phyloP scores from a whole-genome alignment of 2,329 filamentous ascomycete genomes.

The Fusarium temperatum region DNA sequence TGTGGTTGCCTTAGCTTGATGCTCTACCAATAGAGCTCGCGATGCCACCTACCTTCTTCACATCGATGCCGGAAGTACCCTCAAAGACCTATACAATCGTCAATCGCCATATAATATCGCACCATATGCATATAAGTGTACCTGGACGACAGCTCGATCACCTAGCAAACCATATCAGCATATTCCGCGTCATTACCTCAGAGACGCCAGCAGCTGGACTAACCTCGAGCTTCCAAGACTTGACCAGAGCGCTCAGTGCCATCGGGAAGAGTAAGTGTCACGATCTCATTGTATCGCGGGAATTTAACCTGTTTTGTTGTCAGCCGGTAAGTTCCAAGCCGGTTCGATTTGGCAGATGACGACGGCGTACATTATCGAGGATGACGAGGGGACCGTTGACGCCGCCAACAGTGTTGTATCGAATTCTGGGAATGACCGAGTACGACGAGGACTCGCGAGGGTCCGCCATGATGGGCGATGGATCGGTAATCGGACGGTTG shows the following conservation, averaged over 20 bases:
- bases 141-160: constrained; percentile 93
- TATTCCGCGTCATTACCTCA: constrained; percentile 14
- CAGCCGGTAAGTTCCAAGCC: constrained; percentile 30
- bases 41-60: constrained; percentile 82
- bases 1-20: constrained; percentile 51
- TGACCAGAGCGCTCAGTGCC: constrained; percentile 93
- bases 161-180: constrained; percentile 61
- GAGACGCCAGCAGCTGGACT: constrained; percentile 24
- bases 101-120: constrained; percentile 30
- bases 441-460: constrained; percentile 68
- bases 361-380: constrained; percentile 80
- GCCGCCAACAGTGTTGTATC: constrained; percentile 98
- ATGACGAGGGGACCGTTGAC: constrained; percentile 98
- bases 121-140: constrained; percentile 53
- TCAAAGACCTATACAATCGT: constrained; percentile 81
- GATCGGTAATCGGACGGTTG: constrained; percentile 30
- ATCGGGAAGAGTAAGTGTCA: constrained; percentile 94
- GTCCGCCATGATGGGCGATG: constrained; percentile 59
- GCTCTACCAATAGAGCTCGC: constrained; percentile 1
- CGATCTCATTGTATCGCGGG: constrained; percentile 97
- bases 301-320: constrained; percentile 82
- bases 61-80: constrained; percentile 95
- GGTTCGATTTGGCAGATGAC: constrained; percentile 1
- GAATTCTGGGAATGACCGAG: constrained; percentile 70
- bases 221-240: constrained; percentile 97